Conservation (phyloP, 2,329 filamentous ascomycete species). For the Exserohilum turcica region DNA sequence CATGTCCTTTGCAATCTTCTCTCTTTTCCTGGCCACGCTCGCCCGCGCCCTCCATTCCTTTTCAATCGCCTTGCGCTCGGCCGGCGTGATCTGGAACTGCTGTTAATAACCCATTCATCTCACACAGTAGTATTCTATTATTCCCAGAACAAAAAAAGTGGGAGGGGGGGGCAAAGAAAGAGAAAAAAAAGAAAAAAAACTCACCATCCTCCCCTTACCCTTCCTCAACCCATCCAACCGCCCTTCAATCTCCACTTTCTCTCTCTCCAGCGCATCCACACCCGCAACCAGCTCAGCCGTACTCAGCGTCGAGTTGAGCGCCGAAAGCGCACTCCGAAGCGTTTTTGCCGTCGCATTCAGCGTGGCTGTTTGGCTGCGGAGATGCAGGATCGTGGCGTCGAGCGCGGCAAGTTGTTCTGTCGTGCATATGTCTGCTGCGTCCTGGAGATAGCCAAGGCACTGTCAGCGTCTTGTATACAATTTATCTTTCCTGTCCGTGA, state of each 20-base stretch:
- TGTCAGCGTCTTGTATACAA: too few species aligned
- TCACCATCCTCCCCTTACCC: constrained; percentile 54
- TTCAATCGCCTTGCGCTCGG: constrained; percentile 56
- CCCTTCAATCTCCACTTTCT: constrained; percentile 50
- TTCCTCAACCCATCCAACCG: constrained; percentile 51
- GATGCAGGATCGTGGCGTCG: constrained; percentile 54
- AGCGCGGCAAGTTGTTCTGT: constrained; percentile 57
- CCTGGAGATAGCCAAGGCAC: constrained; percentile 49
- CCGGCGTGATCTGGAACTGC: constrained; percentile 24
- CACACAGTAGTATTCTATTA: background rate
- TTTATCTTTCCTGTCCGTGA: too few species aligned
- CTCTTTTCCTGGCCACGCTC: constrained; percentile 48
- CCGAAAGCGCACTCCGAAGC: constrained; percentile 54
- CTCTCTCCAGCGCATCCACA: constrained; percentile 52
- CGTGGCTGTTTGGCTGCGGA: constrained; percentile 53
- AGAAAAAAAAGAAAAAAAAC: constrained; percentile 7
- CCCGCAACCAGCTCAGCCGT: constrained; percentile 55
- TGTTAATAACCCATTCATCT: background rate
- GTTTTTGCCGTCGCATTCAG: constrained; percentile 56
- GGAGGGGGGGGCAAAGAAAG: too few species aligned
- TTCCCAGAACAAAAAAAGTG: background rate
- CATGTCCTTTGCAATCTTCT: constrained; percentile 57
- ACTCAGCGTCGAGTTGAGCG: constrained; percentile 56
- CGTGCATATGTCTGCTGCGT: constrained; percentile 55
- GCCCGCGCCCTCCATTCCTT: constrained; percentile 53